A percentile compares a stretch with the other conserved stretches of the same genome.
These are phyloP conservation scores for Scutellaria baicalensis DNA, from an alignment of 257 asterid species.

Conservation along the genomic window DNA sequence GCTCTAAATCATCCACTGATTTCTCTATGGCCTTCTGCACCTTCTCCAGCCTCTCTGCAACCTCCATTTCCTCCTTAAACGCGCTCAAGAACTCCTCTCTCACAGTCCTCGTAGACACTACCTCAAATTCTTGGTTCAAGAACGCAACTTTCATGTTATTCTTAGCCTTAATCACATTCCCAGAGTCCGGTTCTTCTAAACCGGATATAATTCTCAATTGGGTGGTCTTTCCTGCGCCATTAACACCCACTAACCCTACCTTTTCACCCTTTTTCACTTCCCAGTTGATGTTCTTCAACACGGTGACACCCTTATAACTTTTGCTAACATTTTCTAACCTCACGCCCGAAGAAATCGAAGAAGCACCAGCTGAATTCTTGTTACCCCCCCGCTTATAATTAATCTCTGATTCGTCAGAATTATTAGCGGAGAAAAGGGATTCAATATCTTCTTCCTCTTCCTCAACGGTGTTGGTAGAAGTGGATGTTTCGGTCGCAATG, in stretches of 20 bases:
- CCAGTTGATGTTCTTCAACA: slow-evolving; percentile 83
- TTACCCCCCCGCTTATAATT: slow-evolving; percentile 38
- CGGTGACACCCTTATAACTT: slow-evolving; percentile 76
- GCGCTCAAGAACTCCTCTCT: slow-evolving; percentile 91
- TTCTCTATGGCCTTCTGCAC: slow-evolving; percentile 94
- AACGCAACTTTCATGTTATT: slow-evolving; percentile 70
- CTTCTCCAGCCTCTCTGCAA: slow-evolving; percentile 73
- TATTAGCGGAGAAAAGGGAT: slow-evolving; percentile 44
- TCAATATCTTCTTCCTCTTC: slow-evolving; percentile 60
- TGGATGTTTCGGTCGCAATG: slow-evolving; percentile 55
- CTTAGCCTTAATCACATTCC: slow-evolving; percentile 85
- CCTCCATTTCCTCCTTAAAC: slow-evolving; percentile 96
- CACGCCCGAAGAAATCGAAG: slow-evolving; percentile 82
- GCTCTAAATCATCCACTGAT: slow-evolving; percentile 83
- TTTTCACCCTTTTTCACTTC: slow-evolving; percentile 93
- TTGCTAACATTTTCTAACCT: slow-evolving; percentile 78
- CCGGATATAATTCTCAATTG: slow-evolving; percentile 90
- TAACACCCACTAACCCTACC: slow-evolving; percentile 93
- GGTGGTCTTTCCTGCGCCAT: slow-evolving; percentile 98
- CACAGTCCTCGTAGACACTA: slow-evolving; percentile 66
- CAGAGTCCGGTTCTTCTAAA: slow-evolving; percentile 82
- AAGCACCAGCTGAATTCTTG: slow-evolving; percentile 55
- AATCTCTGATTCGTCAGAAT: slow-evolving; percentile 22
- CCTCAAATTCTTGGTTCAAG: slow-evolving; percentile 94
- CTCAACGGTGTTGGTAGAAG: slow-evolving; percentile 28